phyloP scores from a whole-genome alignment of 495 filamentous ascomycete genomes.

The Viridothelium virens region DNA sequence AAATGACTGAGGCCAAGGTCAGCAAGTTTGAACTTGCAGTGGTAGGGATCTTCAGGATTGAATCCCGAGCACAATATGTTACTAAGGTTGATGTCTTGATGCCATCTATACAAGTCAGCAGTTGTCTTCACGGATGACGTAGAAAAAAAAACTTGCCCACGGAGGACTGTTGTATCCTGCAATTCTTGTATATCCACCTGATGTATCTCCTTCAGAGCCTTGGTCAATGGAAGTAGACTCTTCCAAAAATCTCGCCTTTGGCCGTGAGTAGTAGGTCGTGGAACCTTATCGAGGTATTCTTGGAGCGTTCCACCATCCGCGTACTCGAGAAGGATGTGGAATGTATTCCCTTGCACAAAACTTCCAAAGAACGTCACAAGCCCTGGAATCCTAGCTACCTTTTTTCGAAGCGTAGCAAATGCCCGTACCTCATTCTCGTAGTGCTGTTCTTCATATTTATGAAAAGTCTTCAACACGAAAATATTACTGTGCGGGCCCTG shows the following conservation, averaged over 20 bases:
- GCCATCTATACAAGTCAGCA: not conserved
- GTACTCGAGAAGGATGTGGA: not conserved
- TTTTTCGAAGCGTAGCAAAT: not conserved
- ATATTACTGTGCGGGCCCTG: too few relatives aligned
- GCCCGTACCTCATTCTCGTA: not conserved
- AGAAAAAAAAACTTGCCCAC: not conserved
- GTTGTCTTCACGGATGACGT: not conserved
- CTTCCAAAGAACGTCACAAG: not conserved
- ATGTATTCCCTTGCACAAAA: not conserved
- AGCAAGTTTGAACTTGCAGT: not conserved
- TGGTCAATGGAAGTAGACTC: not conserved
- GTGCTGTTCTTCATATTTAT: not conserved
- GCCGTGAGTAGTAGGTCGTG: not conserved
- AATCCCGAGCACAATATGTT: not conserved
- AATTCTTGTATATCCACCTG: not conserved
- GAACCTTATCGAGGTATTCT: not conserved
- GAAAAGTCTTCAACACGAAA: not conserved
- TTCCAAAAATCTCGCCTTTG: not conserved
- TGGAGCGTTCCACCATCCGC: not conserved
- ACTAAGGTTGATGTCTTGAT: not conserved
- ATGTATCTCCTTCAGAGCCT: not conserved
- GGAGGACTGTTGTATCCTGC: not conserved
- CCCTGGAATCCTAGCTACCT: not conserved
- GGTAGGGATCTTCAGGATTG: not conserved
- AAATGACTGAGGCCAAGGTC: not conserved